A percentile compares a stretch with the other conserved stretches of the same genome.
phyloP scores from a whole-genome alignment of 257 asterid genomes.

The Rubia yunnanensis region DNA sequence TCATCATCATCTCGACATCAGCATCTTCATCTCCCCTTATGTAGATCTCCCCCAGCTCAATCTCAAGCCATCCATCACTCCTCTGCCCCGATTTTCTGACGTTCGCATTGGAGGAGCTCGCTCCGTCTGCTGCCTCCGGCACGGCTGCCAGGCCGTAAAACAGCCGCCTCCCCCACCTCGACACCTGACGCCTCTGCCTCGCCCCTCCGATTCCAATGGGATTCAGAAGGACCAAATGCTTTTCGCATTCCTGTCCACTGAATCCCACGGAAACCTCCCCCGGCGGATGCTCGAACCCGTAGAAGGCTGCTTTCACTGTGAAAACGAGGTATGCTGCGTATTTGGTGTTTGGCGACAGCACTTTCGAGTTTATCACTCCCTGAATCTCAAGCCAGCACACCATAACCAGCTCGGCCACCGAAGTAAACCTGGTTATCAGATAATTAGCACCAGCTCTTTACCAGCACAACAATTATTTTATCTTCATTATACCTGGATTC shows the following conservation, averaged over 20 bases:
- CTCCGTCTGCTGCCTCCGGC: background rate
- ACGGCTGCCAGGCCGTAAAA: slow-evolving; percentile 4
- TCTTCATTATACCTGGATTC: slow-evolving; percentile 50
- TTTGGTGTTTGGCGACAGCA: slow-evolving; percentile 47
- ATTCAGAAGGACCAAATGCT: slow-evolving; percentile 33
- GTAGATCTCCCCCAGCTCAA: slow-evolving; percentile 57
- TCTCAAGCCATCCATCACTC: slow-evolving; percentile 69
- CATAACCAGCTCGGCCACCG: slow-evolving; percentile 24
- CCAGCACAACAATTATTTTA: background rate
- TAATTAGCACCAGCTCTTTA: too few species aligned
- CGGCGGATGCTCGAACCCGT: slow-evolving; percentile 36
- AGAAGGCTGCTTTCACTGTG: slow-evolving; percentile 17
- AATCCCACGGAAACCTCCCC: slow-evolving; percentile 35
- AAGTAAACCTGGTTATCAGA: slow-evolving; percentile 13
- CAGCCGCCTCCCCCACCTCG: slow-evolving; percentile 19
- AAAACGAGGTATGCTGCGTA: slow-evolving; percentile 71
- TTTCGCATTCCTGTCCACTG: slow-evolving; percentile 28
- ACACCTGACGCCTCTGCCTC: slow-evolving; percentile 20
- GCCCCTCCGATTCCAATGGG: slow-evolving; percentile 25
- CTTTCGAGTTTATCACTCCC: slow-evolving; percentile 31
- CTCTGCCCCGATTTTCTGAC: slow-evolving; percentile 33
- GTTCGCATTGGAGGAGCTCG: background rate
- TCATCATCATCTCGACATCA: slow-evolving; percentile 41
- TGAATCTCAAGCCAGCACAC: slow-evolving; percentile 67
- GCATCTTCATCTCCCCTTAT: slow-evolving; percentile 35